Base-by-base conservation (phyloP, 164 flowering plant genomes). In the Houttuynia cordata region DNA sequence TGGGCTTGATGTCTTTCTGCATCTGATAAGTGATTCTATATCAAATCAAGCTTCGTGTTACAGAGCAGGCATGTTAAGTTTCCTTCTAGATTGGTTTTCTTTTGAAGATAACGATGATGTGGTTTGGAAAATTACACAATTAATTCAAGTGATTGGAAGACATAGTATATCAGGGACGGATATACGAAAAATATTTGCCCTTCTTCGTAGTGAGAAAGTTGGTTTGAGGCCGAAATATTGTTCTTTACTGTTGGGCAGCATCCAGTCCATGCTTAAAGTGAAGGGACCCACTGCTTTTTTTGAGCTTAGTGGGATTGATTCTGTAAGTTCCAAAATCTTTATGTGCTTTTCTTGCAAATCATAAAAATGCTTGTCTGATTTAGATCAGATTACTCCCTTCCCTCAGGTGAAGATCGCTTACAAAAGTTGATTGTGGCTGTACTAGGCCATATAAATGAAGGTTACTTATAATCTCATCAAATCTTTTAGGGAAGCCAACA, bases 151-250 rank as follows among this genome's bases (percentile, higher is more conserved):
- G 53, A 82, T 75, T 73, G 99, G 99, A 69, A 97, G 97, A 23
- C 88, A 94, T 72, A 94, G 99, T 70, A 84, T 91, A 77, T 91
- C 97, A 68, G 99, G 99, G 52, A 94, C 82, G 81, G 97, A 94
- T 69, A 94, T 94, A 42, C 83, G 97, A 20, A 94, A 91, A 74
- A 88, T 94, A 49, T 94, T 94, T 79, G 85, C 93, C 52, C 81
- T 94, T 49, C 82, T 94, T 22, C 86, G 96, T 21, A 79, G 84
- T 76, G 88, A 83, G 72, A 88, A 78, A 74, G 77, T 80, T 60
- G 91, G 83, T 40, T 69, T 64, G 39, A 80, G 70, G 61, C 86
- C 78, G 58, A 77, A 73, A 49, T 76, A 78, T 59, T 76, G 82
- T 70, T 94, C 94, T 25, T 70, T 94, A 66, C 73, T 94, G 59